Conservation (phyloP, 306 rosid genomes). For the Purshia tridentata region DNA sequence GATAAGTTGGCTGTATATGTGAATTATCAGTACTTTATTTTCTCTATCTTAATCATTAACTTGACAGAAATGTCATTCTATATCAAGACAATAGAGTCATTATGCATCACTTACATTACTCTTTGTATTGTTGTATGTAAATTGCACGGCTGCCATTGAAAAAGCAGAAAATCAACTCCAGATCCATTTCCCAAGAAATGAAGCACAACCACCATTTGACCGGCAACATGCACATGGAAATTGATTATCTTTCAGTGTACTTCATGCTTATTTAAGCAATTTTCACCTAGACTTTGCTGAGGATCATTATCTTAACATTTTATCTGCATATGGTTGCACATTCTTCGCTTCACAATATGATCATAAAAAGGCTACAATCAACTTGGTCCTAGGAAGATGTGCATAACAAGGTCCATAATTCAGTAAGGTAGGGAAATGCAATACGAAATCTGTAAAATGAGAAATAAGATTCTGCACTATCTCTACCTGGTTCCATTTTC, state of each 20-base stretch:
- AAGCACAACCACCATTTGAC: not conserved
- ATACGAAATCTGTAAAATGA: not conserved
- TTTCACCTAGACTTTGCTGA: too few relatives aligned
- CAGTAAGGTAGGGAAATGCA: not conserved
- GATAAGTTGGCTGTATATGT: slow-evolving; percentile 14
- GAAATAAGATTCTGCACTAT: not conserved
- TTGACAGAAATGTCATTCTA: not conserved
- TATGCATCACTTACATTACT: not conserved
- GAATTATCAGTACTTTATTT: not conserved
- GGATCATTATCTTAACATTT: too few relatives aligned
- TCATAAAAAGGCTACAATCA: too few relatives aligned
- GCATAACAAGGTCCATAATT: too few relatives aligned
- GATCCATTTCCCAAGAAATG: not conserved
- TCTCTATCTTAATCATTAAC: not conserved
- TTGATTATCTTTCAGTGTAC: too few relatives aligned
- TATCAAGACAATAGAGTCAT: not conserved
- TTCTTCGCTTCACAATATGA: too few relatives aligned
- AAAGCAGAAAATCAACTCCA: not conserved
- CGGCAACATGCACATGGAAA: not conserved
- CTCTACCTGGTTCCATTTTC: slow-evolving; percentile 13
- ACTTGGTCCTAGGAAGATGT: too few relatives aligned
- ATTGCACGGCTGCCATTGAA: too few relatives aligned
- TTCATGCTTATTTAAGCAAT: too few relatives aligned
- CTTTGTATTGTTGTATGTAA: too few relatives aligned
- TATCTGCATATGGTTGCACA: too few relatives aligned